Evolutionary conservation across 148 eudicot species (phyloP).

Genomic region (Rhododendron williamsianum): DNA sequence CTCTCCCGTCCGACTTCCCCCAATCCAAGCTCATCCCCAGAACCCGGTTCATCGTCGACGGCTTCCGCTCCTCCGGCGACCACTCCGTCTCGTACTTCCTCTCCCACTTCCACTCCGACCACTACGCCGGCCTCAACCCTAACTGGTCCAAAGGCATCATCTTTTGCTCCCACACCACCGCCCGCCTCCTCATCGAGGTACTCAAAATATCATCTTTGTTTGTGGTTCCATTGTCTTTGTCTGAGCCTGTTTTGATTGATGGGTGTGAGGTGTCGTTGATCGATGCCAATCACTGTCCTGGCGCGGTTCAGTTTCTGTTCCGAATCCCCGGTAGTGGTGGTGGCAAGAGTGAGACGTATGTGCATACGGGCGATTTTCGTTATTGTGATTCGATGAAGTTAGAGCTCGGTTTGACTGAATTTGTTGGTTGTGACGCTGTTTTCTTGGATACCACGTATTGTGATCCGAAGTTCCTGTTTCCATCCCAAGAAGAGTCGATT

Average conservation of each 20-base stretch:
- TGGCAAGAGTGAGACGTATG: conserved; percentile 55
- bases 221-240: conserved; percentile 36
- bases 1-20: conserved; percentile 57
- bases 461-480: conserved; percentile 79
- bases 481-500: conserved; percentile 80
- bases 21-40: conserved; percentile 70
- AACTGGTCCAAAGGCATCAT: conserved; percentile 70
- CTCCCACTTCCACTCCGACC: conserved; percentile 97
- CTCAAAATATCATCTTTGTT: conserved; percentile 34
- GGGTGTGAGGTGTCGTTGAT: conserved; percentile 61
- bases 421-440: conserved; percentile 75
- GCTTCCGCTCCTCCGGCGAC: conserved; percentile 61
- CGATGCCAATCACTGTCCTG: conserved; percentile 97
- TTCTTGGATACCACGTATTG: conserved; percentile 94
- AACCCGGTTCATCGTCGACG: conserved; percentile 82
- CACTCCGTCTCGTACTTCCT: conserved; percentile 76
- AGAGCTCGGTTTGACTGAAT: conserved; percentile 38
- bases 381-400: conserved; percentile 53
- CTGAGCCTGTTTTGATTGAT: conserved; percentile 44
- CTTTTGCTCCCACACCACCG: conserved; percentile 63
- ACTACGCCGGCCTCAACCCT: conserved; percentile 70
- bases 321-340: conserved; percentile 39
- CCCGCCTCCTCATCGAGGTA: conserved; percentile 41
- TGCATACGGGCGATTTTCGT: conserved; percentile 97
- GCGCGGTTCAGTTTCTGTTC: conserved; percentile 88